phyloP scores from a whole-genome alignment of 495 filamentous ascomycete species.

The Annulohypoxylon bovei region DNA sequence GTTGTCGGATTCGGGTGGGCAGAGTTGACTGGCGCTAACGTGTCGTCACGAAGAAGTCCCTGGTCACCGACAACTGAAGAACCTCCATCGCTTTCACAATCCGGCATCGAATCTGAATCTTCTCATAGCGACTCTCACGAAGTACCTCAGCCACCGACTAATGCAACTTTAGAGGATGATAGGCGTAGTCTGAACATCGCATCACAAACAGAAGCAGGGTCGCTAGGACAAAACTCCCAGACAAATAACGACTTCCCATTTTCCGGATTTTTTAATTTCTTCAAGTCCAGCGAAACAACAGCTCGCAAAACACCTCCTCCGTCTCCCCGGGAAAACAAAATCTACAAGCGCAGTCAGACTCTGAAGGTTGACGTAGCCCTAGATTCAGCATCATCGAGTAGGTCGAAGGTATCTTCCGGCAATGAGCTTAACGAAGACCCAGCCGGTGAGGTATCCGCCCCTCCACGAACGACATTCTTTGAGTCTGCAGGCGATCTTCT shows the following conservation, averaged over 20 bases:
- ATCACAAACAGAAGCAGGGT: slow-evolving; percentile 31
- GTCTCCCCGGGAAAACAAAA: slow-evolving; percentile 67
- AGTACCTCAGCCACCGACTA: slow-evolving; percentile 68
- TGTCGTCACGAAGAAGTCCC: slow-evolving; percentile 48
- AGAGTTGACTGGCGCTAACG: slow-evolving; percentile 84
- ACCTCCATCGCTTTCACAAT: slow-evolving; percentile 28
- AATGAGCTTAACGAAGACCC: slow-evolving; percentile 55
- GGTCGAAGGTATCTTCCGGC: slow-evolving; percentile 54
- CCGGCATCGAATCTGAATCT: slow-evolving; percentile 29
- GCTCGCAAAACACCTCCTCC: slow-evolving; percentile 42
- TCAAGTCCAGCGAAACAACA: slow-evolving; percentile 52
- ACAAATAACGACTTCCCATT: slow-evolving; percentile 61
- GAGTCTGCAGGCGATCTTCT: slow-evolving; percentile 93
- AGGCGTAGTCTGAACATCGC: slow-evolving; percentile 55
- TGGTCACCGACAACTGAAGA: slow-evolving; percentile 48
- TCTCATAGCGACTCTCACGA: slow-evolving; percentile 50
- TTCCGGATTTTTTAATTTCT: slow-evolving; percentile 71
- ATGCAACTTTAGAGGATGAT: slow-evolving; percentile 65
- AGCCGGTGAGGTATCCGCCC: slow-evolving; percentile 62
- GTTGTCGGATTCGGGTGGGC: slow-evolving; percentile 95
- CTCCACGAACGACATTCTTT: slow-evolving; percentile 93
- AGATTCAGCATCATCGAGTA: slow-evolving; percentile 49
- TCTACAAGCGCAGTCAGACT: slow-evolving; percentile 83
- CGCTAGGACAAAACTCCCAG: slow-evolving; percentile 37
- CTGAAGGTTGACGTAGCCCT: slow-evolving; percentile 54